Evolutionary conservation across 164 flowering plant genomes (phyloP).

Genomic region (Umbilicus rupestris): DNA sequence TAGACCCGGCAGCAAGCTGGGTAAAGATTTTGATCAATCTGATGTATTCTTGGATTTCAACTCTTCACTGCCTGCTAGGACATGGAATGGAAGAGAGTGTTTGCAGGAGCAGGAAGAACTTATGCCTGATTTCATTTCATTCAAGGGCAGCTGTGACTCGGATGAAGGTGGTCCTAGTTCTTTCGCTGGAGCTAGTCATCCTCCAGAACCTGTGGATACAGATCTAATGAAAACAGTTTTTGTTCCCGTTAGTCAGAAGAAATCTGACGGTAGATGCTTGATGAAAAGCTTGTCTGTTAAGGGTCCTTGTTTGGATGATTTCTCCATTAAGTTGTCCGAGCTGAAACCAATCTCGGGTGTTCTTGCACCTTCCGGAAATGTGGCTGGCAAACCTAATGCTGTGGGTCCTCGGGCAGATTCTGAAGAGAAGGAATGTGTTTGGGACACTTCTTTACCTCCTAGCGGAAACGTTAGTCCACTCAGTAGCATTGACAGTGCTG

Average conservation of each 20-base stretch:
- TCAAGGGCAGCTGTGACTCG: conserved; percentile 40
- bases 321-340: conserved; percentile 33
- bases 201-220: conserved; percentile 74
- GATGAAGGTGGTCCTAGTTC: conserved; percentile 55
- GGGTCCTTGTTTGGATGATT: conserved; percentile 61
- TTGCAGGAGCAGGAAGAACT: conserved; percentile 33
- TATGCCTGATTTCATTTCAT: conserved; percentile 25
- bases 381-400: conserved; percentile 54
- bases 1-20: conserved; percentile 14
- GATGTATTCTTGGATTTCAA: conserved; percentile 21
- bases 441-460: conserved; percentile 97
- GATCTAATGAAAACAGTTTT: conserved; percentile 60
- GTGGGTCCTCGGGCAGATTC: conserved; percentile 44
- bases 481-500: conserved; percentile 67
- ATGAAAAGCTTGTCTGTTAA: conserved; percentile 59
- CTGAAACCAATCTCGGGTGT: conserved; percentile 29
- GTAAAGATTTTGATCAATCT: conserved; percentile 18
- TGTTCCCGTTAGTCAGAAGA: conserved; percentile 48
- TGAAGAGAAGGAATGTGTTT: conserved; percentile 76
- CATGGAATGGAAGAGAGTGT: conserved; percentile 50
- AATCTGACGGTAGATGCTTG: conserved; percentile 48
- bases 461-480: conserved; percentile 89
- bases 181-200: conserved; percentile 78
- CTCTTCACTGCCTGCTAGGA: conserved; percentile 19
- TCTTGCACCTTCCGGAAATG: conserved; percentile 47